These are phyloP conservation scores for Jackrogersella minutella DNA, from an alignment of 495 filamentous ascomycete species.

Conservation along the genomic window DNA sequence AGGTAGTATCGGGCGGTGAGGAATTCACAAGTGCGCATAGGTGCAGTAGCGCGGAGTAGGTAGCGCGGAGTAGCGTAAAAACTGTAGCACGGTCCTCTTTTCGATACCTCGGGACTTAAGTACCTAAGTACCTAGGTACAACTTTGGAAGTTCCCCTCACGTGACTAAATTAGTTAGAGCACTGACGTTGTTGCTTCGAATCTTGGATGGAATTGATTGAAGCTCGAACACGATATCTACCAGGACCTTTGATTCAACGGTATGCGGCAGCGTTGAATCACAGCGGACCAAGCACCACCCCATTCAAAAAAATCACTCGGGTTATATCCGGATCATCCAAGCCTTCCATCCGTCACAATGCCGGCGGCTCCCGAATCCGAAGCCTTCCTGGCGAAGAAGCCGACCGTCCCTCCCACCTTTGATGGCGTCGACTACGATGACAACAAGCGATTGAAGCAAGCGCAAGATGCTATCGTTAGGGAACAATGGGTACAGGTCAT, in stretches of 20 bases:
- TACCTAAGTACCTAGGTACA: conserved; percentile 4
- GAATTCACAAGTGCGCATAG: conserved; percentile 5
- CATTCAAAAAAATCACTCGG: background rate
- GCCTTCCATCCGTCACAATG: conserved; percentile 46
- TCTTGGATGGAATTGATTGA: too few relatives aligned
- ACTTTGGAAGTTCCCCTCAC: background rate
- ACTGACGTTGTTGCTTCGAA: too few relatives aligned
- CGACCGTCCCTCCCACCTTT: conserved; percentile 90
- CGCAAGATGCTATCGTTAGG: conserved; percentile 91
- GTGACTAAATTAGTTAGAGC: conserved; percentile 15
- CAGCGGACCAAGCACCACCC: background rate
- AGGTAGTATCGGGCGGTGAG: conserved; percentile 46
- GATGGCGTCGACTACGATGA: conserved; percentile 97
- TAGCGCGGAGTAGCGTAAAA: too few relatives aligned
- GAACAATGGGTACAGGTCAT: conserved; percentile 98
- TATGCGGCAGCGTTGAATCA: conserved; percentile 1
- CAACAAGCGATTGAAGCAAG: conserved; percentile 85
- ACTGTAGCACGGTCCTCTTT: conserved; percentile 10
- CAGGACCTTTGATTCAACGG: conserved; percentile 9
- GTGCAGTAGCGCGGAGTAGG: too few relatives aligned
- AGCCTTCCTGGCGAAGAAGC: conserved; percentile 92
- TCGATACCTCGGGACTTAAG: background rate
- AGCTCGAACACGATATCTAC: conserved; percentile 30
- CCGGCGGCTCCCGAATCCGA: conserved; percentile 95
- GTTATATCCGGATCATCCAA: background rate